Percentiles rank a stretch among this genome's conserved stretches.
These are phyloP conservation scores for Vitellaria paradoxa DNA, from an alignment of 179 eudicot species.

Conservation along the genomic window DNA sequence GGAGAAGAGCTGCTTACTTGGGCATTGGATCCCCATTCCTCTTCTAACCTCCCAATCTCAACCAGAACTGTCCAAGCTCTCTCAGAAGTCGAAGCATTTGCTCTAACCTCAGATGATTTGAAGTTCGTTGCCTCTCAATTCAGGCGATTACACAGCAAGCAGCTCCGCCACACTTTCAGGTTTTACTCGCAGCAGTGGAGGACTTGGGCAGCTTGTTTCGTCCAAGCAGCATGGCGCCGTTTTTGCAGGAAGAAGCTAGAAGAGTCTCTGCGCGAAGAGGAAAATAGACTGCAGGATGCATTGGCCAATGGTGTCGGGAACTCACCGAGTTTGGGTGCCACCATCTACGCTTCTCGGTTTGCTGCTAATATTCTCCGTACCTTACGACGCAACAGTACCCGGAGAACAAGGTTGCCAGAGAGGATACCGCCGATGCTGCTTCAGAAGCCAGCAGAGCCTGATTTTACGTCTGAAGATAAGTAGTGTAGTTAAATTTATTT, in stretches of 20 bases:
- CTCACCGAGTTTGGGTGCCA: slow-evolving; percentile 61
- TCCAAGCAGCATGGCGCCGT: slow-evolving; percentile 79
- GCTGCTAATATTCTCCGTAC: slow-evolving; percentile 58
- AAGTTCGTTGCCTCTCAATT: slow-evolving; percentile 72
- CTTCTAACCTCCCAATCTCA: slow-evolving; percentile 60
- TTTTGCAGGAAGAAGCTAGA: slow-evolving; percentile 61
- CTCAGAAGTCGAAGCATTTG: slow-evolving; percentile 71
- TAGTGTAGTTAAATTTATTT: not conserved
- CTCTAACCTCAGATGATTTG: slow-evolving; percentile 63
- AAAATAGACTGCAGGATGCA: slow-evolving; percentile 55
- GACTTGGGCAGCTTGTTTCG: slow-evolving; percentile 84
- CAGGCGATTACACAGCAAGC: slow-evolving; percentile 65
- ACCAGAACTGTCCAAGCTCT: slow-evolving; percentile 66
- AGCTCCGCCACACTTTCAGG: slow-evolving; percentile 64
- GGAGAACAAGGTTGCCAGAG: slow-evolving; percentile 46
- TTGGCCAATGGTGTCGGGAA: slow-evolving; percentile 38
- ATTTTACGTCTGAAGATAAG: slow-evolving; percentile 46
- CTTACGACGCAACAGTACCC: slow-evolving; percentile 30
- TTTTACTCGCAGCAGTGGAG: slow-evolving; percentile 72
- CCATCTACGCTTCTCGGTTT: slow-evolving; percentile 68
- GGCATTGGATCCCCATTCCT: slow-evolving; percentile 70
- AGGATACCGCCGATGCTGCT: slow-evolving; percentile 51
- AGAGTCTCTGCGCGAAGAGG: slow-evolving; percentile 50
- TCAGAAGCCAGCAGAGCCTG: slow-evolving; percentile 75
- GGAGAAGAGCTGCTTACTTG: slow-evolving; percentile 83